phyloP scores from a whole-genome alignment of 1,284 basidiomycete species.

The Ceratobasidium papillatum region DNA sequence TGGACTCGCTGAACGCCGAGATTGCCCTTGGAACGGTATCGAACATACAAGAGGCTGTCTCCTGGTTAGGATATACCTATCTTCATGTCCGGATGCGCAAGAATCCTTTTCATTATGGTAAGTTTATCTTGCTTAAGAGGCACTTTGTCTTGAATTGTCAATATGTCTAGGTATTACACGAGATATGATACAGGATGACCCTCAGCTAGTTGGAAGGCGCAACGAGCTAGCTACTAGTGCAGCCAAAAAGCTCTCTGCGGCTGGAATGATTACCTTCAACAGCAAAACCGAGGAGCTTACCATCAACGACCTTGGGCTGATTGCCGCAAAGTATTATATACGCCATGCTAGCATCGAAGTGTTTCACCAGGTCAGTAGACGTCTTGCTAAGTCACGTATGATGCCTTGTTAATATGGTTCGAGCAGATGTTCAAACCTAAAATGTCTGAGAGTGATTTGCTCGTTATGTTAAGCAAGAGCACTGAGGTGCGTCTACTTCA shows the following conservation, averaged over 20 bases:
- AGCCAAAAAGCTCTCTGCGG: conserved; percentile 74
- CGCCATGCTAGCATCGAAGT: conserved; percentile 86
- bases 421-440: conserved; percentile 69
- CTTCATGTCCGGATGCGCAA: conserved; percentile 95
- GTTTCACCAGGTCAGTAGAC: conserved; percentile 69
- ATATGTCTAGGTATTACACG: conserved; percentile 72
- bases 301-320: conserved; percentile 89
- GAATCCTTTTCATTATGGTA: conserved; percentile 92
- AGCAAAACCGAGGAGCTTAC: conserved; percentile 67
- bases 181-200: conserved; percentile 79
- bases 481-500: conserved; percentile 74
- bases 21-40: conserved; percentile 94
- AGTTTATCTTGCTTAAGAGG: conserved; percentile 44
- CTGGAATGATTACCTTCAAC: conserved; percentile 88
- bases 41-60: conserved; percentile 85
- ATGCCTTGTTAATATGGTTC: background rate
- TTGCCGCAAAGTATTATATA: conserved; percentile 98
- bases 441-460: conserved; percentile 95
- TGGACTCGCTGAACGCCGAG: conserved; percentile 87
- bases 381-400: background rate
- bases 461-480: conserved; percentile 87
- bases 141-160: conserved; percentile 5
- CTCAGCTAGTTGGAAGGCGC: conserved; percentile 78
- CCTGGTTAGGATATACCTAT: conserved; percentile 98
- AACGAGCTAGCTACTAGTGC: conserved; percentile 76